phyloP scores from a whole-genome alignment of 208 protist genomes.

The Leptomonas pyrrhocoris region DNA sequence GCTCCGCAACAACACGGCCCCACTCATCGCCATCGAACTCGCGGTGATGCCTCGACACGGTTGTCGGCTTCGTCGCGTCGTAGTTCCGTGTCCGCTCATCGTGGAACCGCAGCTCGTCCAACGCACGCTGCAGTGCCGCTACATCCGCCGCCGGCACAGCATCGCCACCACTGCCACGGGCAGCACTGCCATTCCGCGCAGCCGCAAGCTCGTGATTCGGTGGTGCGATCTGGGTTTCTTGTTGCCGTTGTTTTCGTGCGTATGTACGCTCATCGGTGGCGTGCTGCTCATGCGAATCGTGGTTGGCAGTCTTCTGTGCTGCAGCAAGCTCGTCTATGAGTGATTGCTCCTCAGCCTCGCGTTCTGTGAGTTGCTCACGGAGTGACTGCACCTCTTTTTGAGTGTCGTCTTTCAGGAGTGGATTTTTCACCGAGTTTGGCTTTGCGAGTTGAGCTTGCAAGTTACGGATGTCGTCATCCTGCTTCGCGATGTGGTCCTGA shows the following conservation, averaged over 20 bases:
- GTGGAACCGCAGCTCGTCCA: slow-evolving; percentile 15
- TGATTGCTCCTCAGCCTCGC: too few relatives aligned
- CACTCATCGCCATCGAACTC: slow-evolving; percentile 37
- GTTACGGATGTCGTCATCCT: not conserved
- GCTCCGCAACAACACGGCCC: slow-evolving; percentile 23
- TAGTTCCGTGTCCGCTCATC: slow-evolving; percentile 18
- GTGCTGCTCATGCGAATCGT: too few relatives aligned
- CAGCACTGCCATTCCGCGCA: not conserved
- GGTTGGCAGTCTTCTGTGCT: too few relatives aligned
- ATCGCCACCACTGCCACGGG: too few relatives aligned
- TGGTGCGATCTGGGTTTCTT: not conserved
- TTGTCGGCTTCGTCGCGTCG: slow-evolving; percentile 2
- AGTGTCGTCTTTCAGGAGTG: not conserved
- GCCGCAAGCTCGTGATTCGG: not conserved
- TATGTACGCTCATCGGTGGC: too few relatives aligned
- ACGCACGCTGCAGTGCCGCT: not conserved
- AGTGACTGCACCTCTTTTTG: not conserved
- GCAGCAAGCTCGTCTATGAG: too few relatives aligned
- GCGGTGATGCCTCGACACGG: not conserved
- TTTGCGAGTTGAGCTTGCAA: not conserved
- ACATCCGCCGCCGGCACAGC: not conserved
- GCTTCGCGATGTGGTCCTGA: not conserved
- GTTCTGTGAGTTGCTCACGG: too few relatives aligned
- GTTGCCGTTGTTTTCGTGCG: too few relatives aligned
- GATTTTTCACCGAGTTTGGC: not conserved